Percentiles rank a stretch among this genome's conserved stretches.
These are phyloP conservation scores for Diplodia intermedia DNA, from an alignment of 2,329 filamentous ascomycete species.

Conservation along the genomic window DNA sequence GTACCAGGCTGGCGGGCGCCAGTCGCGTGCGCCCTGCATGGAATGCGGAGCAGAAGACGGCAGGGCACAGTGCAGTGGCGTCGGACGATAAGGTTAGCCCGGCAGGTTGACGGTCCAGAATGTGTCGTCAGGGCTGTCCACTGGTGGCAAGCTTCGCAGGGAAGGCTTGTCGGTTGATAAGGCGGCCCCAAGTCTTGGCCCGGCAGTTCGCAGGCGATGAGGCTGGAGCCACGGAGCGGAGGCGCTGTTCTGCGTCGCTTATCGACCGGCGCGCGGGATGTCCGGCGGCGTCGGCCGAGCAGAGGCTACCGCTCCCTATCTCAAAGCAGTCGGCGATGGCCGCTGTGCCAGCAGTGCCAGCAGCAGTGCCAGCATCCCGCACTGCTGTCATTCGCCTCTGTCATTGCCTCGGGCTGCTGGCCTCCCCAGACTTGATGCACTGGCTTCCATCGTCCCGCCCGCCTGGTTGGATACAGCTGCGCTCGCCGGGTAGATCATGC, in stretches of 20 bases:
- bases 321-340: neutral
- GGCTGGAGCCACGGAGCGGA: no score
- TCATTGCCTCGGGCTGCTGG: neutral
- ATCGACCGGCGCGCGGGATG: slow-evolving; percentile 10
- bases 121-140: slow-evolving; percentile 18
- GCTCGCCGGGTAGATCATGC: neutral
- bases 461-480: neutral
- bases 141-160: slow-evolving; percentile 24
- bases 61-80: slow-evolving; percentile 4
- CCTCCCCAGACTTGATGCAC: slow-evolving; percentile 8
- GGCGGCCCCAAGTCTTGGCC: slow-evolving; percentile 4
- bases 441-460: slow-evolving; percentile 8
- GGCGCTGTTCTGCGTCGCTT: slow-evolving; percentile 12
- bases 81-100: slow-evolving; percentile 20
- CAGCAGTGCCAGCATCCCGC: neutral
- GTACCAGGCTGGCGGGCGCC: slow-evolving; percentile 15
- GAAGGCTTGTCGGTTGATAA: slow-evolving; percentile 12
- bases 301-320: slow-evolving; percentile 7
- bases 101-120: slow-evolving; percentile 11
- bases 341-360: neutral
- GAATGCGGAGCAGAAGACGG: slow-evolving; percentile 4
- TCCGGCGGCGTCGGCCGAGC: slow-evolving; percentile 7
- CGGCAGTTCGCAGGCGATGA: neutral
- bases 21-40: slow-evolving; percentile 8
- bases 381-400: neutral